phyloP scores from a whole-genome alignment of 768 basidiomycete species.

The Ramaria rubella region DNA sequence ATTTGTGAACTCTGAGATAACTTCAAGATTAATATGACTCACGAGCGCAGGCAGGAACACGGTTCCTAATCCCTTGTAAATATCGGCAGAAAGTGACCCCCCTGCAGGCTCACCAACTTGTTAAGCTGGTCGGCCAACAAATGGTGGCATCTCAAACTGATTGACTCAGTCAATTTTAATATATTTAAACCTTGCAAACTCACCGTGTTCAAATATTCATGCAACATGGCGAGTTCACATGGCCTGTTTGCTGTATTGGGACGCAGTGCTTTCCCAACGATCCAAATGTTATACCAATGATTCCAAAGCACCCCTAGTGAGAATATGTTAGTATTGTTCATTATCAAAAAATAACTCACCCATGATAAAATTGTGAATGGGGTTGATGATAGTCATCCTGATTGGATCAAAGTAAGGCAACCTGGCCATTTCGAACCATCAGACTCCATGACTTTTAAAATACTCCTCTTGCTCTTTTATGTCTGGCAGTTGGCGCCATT shows the following conservation, averaged over 20 bases:
- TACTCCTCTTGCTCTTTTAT: not conserved
- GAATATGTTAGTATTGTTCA: constrained; percentile 8
- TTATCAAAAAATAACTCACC: not conserved
- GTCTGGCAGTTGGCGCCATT: not conserved
- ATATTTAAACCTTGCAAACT: not conserved
- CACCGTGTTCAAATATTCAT: not conserved
- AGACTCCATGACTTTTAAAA: constrained; percentile 15
- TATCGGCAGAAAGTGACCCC: not conserved
- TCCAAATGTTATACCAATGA: constrained; percentile 17
- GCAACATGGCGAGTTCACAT: not conserved
- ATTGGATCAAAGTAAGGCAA: constrained; percentile 27
- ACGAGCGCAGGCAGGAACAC: not conserved
- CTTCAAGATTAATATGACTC: not conserved
- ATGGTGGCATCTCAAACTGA: constrained; percentile 5
- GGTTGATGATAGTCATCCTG: constrained; percentile 22
- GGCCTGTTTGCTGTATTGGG: not conserved
- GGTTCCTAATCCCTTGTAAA: not conserved
- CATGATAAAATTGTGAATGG: constrained; percentile 27
- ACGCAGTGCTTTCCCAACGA: not conserved
- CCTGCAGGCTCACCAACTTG: not conserved
- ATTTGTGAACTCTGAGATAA: not conserved
- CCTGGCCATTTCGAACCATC: constrained; percentile 23
- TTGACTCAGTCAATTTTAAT: not conserved
- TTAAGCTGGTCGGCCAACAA: not conserved
- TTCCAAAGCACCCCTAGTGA: constrained; percentile 18